phyloP scores from a whole-genome alignment of 768 basidiomycete genomes.

The Mycena floridula region DNA sequence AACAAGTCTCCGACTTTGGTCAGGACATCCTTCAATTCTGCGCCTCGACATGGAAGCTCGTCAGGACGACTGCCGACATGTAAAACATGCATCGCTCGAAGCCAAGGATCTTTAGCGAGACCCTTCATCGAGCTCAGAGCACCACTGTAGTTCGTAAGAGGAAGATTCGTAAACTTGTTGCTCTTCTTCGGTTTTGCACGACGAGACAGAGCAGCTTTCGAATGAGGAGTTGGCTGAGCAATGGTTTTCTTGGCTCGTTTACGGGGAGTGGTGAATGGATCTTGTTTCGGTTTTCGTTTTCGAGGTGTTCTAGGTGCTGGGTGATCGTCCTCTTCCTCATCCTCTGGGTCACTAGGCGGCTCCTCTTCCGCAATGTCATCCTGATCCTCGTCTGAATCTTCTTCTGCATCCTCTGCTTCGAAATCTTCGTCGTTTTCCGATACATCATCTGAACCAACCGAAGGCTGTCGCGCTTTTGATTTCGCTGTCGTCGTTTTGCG shows the following conservation, averaged over 20 bases:
- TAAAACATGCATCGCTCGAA: constrained; percentile 83
- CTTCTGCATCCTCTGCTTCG: neutral
- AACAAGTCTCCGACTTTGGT: constrained; percentile 76
- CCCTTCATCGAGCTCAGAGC: constrained; percentile 33
- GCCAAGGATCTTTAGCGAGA: constrained; percentile 71
- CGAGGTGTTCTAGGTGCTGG: constrained; percentile 12
- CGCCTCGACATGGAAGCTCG: constrained; percentile 80
- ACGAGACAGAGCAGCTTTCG: constrained; percentile 57
- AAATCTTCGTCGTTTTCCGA: neutral
- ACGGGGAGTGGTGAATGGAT: constrained; percentile 21
- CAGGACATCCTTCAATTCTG: constrained; percentile 74
- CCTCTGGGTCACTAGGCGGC: neutral
- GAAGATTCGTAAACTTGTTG: neutral
- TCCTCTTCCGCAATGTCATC: neutral
- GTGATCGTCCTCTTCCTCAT: neutral
- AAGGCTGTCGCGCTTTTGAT: neutral
- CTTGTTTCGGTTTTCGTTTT: constrained; percentile 38
- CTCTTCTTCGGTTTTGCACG: constrained; percentile 24
- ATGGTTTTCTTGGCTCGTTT: constrained; percentile 31
- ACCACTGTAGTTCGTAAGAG: neutral
- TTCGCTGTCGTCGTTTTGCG: neutral
- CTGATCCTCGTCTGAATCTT: neutral
- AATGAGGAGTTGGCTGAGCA: constrained; percentile 69
- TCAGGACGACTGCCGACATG: constrained; percentile 94
- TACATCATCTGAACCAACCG: neutral